Evolutionary conservation across 2,329 filamentous ascomycete genomes (phyloP), one percentile per base, ranked within the genome.

Genomic region (Neonectria hederae): DNA sequence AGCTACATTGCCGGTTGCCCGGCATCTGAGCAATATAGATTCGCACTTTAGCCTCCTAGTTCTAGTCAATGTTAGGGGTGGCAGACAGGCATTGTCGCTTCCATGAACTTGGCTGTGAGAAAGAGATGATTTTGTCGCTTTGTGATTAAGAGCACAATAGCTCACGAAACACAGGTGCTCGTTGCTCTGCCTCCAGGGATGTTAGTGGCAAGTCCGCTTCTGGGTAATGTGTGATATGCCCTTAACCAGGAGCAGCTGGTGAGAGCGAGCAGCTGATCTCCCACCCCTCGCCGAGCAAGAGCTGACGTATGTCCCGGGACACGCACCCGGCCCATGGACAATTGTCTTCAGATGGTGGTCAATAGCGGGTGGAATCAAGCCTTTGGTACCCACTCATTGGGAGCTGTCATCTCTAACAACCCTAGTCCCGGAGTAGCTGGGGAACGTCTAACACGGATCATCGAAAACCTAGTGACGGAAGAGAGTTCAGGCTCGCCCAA

Each of bases 381-480:
- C 26, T 51, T 51, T 11, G 48, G 26, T 51, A 32, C 26, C 48
- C 48, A 51, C 48, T 32, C 10, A 14, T n/a, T 14, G 48, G n/a
- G 9, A 26, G 26, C 26, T 21, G 48, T 51, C 48, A 32, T 32
- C 48, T 51, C 48, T 32, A n/a, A 48, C 13, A 51, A 21, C 48
- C 48, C 48, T 51, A 21, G 48, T 28, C 26, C 35, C 38, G 38
- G 48, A 28, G 28, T 51, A 14, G 28, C 9, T 51, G 28, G 46
- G 26, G 35, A 38, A 38, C 32, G 59, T 54, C 30, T 19, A 43
- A 38, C 52, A 49, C 28, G 51, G 59, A 62, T 54, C 43, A 38
- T 32, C 24, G 32, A 40, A 40, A 43, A 28, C 24, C n/a, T 24
- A 32, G 17, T 26, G 28, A 35, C 38, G 13, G 22, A 14, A 24